Conservation (phyloP, 106 monocot genomes). For the Acorus calamus region DNA sequence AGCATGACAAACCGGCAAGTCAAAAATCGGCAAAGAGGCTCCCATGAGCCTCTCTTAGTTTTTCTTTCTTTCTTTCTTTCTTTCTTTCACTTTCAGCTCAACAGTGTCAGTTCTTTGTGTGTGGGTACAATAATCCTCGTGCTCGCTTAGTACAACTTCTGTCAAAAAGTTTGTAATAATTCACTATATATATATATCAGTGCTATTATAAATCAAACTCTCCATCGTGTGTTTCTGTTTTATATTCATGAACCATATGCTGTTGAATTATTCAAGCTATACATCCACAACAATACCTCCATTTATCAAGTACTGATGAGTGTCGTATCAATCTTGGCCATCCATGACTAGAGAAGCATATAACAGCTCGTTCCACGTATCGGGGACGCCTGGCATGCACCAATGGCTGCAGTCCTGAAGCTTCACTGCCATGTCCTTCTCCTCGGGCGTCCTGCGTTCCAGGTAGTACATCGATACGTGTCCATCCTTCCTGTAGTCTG, state of each 20-base stretch:
- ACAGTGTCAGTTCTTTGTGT: neutral
- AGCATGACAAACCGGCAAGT: constrained; percentile 22
- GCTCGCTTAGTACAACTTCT: neutral
- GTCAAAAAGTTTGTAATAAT: no score
- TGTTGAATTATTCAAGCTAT: no score
- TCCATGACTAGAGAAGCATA: constrained; percentile 48
- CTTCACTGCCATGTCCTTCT: constrained; percentile 43
- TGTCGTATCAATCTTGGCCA: constrained; percentile 26
- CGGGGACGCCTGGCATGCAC: constrained; percentile 94
- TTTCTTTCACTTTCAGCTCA: no score
- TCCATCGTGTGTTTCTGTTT: no score
- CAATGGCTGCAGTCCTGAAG: constrained; percentile 96
- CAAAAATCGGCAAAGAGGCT: constrained; percentile 10
- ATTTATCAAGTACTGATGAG: no score
- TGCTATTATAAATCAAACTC: no score
- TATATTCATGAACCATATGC: no score
- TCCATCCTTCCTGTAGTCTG: constrained; percentile 81
- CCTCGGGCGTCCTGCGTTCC: constrained; percentile 26
- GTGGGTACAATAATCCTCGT: neutral
- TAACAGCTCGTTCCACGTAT: constrained; percentile 81
- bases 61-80: no score
- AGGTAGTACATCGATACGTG: constrained; percentile 77
- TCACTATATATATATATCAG: no score
- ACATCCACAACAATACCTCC: no score
- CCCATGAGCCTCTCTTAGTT: neutral